A percentile compares a stretch with the other conserved stretches of the same genome.
Evolutionary conservation across 352 stramenopile species (phyloP).

Genomic region (Blastocystis sp.): DNA sequence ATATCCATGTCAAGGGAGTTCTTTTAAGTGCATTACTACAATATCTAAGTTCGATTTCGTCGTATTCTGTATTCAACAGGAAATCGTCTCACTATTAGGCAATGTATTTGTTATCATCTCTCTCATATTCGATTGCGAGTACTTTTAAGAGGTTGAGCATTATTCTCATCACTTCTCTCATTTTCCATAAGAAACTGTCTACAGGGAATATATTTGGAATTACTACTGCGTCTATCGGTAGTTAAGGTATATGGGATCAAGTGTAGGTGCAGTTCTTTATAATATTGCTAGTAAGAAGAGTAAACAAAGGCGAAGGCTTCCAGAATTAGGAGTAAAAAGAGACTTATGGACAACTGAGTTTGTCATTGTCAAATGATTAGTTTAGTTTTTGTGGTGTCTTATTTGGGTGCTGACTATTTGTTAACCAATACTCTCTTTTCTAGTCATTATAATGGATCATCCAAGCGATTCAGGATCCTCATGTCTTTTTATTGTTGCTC

Average conservation of each 20-base stretch:
- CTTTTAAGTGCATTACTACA: conserved; percentile 33
- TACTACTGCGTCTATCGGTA: not conserved
- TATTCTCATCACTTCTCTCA: not conserved
- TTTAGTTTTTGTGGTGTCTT: too few species aligned
- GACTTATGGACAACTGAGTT: too few species aligned
- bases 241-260: not conserved
- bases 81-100: not conserved
- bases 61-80: not conserved
- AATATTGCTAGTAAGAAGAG: not conserved
- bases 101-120: conserved; percentile 14
- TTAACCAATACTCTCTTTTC: too few species aligned
- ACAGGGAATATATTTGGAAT: not conserved
- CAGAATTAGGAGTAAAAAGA: not conserved
- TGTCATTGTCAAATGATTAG: too few species aligned
- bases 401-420: too few species aligned
- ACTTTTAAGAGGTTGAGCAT: conserved; percentile 56
- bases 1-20: not conserved
- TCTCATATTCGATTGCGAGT: conserved; percentile 51
- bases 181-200: not conserved
- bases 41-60: conserved; percentile 41
- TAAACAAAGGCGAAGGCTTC: not conserved
- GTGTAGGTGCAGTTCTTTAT: not conserved
- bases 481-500: too few species aligned
- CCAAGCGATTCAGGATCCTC: too few species aligned
- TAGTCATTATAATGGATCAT: too few species aligned